Evolutionary conservation across 177 flowering plant species (phyloP), one percentile per base, ranked within the genome.

Genomic region (Vitis hybrid): DNA sequence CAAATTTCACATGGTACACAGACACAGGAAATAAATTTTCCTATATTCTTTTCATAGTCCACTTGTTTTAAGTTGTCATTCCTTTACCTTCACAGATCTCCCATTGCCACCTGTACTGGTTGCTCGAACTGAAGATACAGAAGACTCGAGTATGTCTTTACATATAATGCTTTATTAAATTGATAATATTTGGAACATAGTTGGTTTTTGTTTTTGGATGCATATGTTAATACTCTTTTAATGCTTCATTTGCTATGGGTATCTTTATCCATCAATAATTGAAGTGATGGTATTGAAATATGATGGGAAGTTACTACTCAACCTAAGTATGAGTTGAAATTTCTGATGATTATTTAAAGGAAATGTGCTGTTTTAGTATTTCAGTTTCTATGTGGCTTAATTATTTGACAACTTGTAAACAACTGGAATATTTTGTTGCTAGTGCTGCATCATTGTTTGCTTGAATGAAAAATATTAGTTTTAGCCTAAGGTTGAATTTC

Each of bases 71-170:
- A 61, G 2, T 57, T 61, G 64, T 2, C 60, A 2, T 34, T 64
- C 63, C 40, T 12, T 60, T 62, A 23, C 40, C 3, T 72, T 74
- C 13, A 56, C 81, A 91, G 97, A 90, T 77, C 85, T 87, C 65
- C 79, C 79, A 49, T 71, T 90, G 62, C 91, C 93, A 4, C 85
- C 84, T 40, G 85, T 82, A n/a, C 56, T 83, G 65, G 84, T 78
- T 58, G 77, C 82, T 30, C 82, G 92, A 4, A 79, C 83, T 23
- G 97, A 90, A 57, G 97, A 92, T 48, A 70, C 82, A 51, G 97
- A 92, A 75, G 97, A 92, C 21, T 65, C 91, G 40, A 88, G 92
- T 91, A 87, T 66, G 87, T 77, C 34, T 61, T 61, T 56, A 52
- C 55, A 52, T 52, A 11, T 11, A 11, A 52, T 0, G 15, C 55